Conservation (phyloP, 2,329 filamentous ascomycete species). For the Fusarium sambucinum region DNA sequence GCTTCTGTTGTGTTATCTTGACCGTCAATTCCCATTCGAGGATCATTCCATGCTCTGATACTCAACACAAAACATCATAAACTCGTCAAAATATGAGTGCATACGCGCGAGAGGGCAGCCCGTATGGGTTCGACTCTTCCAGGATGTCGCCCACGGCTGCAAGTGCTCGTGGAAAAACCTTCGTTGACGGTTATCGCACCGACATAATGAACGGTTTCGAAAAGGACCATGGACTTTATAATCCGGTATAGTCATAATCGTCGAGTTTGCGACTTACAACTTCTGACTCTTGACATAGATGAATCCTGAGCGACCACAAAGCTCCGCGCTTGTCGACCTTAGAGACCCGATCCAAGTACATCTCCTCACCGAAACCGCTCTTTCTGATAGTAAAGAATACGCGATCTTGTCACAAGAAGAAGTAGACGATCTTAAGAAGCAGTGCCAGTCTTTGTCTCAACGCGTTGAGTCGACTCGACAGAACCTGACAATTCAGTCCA, state of each 20-base stretch:
- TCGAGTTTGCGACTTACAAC: neutral
- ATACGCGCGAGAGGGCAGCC: conserved; percentile 52
- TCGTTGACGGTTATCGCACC: conserved; percentile 70
- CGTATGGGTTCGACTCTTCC: conserved; percentile 53
- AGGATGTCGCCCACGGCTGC: conserved; percentile 52
- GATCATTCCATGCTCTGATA: conserved; percentile 42
- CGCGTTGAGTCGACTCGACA: conserved; percentile 85
- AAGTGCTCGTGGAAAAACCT: conserved; percentile 60
- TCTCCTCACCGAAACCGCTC: conserved; percentile 90
- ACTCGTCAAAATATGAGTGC: conserved; percentile 55
- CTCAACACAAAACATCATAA: conserved; percentile 35
- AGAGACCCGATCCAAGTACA: conserved; percentile 86
- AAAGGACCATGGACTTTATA: conserved; percentile 66
- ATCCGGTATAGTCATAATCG: conserved; percentile 61
- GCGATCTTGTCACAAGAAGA: conserved; percentile 91
- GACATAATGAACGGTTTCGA: conserved; percentile 67
- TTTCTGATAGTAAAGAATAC: conserved; percentile 87
- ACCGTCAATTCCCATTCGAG: conserved; percentile 10
- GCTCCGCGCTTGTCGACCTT: conserved; percentile 69
- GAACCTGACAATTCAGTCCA: conserved; percentile 89
- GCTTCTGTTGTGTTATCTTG: conserved; percentile 28
- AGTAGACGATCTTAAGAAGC: conserved; percentile 91
- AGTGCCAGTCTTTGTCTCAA: conserved; percentile 76
- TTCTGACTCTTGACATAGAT: conserved; percentile 55
- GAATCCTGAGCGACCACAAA: conserved; percentile 65